phyloP scores from a whole-genome alignment of 2,329 filamentous ascomycete genomes.

The Botryosphaeria dothidea region DNA sequence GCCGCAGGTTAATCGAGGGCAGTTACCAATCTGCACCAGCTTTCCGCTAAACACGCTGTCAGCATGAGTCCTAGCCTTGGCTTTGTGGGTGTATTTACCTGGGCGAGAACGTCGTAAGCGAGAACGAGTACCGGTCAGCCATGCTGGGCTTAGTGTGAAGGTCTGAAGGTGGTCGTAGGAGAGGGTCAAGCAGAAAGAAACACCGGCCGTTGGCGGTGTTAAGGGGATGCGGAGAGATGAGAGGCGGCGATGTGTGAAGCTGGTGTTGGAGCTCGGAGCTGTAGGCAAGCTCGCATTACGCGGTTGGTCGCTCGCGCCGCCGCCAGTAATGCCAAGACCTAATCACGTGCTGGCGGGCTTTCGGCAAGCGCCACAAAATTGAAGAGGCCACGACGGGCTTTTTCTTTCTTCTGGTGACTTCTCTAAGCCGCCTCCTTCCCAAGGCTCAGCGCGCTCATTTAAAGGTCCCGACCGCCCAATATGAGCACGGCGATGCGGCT shows the following conservation, averaged over 20 bases:
- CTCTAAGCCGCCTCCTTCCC: not conserved
- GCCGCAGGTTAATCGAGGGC: conserved; percentile 2
- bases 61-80: conserved; percentile 41
- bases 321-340: not conserved
- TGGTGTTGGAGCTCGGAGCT: conserved; percentile 28
- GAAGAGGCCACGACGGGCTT: conserved; percentile 18
- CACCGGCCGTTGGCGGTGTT: conserved; percentile 3
- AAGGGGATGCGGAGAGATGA: conserved; percentile 13
- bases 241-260: conserved; percentile 23
- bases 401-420: not conserved
- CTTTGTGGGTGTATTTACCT: conserved; percentile 64
- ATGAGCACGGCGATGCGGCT: conserved; percentile 15
- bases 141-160: conserved; percentile 54
- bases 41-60: conserved; percentile 72
- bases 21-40: conserved; percentile 93
- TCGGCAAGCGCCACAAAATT: conserved; percentile 16
- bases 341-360: conserved; percentile 13
- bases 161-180: conserved; percentile 9
- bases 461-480: not conserved
- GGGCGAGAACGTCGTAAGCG: conserved; percentile 97
- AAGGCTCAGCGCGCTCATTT: conserved; percentile 1
- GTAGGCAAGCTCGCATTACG: conserved; percentile 32
- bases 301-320: conserved; percentile 19
- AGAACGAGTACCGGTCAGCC: conserved; percentile 99
- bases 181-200: not conserved